Base-by-base conservation (phyloP, 176 grass and related monocot species). In the Eleusine indica region DNA sequence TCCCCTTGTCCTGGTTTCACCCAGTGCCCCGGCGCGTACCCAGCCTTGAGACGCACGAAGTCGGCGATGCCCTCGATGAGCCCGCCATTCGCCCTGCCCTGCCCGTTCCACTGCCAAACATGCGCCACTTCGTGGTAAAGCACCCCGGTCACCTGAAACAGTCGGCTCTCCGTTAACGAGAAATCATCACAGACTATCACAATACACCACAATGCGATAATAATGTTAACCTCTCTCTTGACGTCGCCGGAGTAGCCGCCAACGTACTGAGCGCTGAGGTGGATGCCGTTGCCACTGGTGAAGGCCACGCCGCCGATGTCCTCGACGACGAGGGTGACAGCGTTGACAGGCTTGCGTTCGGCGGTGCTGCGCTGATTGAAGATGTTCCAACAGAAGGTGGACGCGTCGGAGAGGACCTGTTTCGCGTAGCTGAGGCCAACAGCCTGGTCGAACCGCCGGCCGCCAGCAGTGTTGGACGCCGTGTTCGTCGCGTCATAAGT, bases 51-150 rank as follows among this genome's bases (percentile, higher is more conserved):
- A 21, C 95, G 76, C 6, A 97, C 92, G 70, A 43, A 97, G 83
- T 97, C 92, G 56, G 95, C 95, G 77, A 97, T 91, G 7, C 95
- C 95, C 78, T 89, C 86, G 72, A 91, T 82, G 40, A 97, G 65
- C 0, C 95, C 84, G 0, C 74, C 60, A 9, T 91, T 75, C 0
- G 84, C 90, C 1, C 1, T 3, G 7, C 71, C 82, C 25, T 51
- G 61, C 32, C 88, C 86, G 53, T 88, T 13, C 95, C 95, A 98
- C 80, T 94, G 95, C 95, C 95, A 98, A 29, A 94, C 90, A 42
- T 90, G 95, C 4, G 85, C 77, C 28, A 29, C 37, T 85, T 93
- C 87, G 58, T 98, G 95, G 79, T 94, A 94, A 49, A 98, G 69
- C 71, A 98, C 87, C 0, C 92, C 95, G 12, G 86, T 85, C 12